Evolutionary conservation across 345 rosid genomes (phyloP), one percentile per base, ranked within the genome.

Genomic region (Anacardium occidentale): DNA sequence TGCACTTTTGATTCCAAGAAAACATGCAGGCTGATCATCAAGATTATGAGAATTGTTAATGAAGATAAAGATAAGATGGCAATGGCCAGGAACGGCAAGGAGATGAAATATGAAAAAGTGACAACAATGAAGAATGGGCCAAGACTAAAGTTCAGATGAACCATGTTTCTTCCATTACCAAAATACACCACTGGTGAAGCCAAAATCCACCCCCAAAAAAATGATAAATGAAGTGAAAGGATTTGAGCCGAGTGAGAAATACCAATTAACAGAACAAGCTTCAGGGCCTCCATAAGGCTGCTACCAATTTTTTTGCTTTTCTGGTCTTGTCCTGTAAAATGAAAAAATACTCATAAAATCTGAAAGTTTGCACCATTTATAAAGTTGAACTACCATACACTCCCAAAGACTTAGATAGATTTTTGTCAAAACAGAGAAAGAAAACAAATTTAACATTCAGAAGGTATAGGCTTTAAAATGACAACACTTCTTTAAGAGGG

Each of bases 261-360:
- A 91, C 98, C 98, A 71, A 94, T 90, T 60, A 91, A 75, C 55
- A 91, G 69, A 57, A 94, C 92, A 86, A 91, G 91, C 84, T 94
- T 94, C 83, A 94, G 70, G 77, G 96, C 97, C 84, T 91, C 97
- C 1, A 78, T 78, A 52, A 94, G 85, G 80, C 84, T 76, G 72
- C 74, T 80, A 75, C 85, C 91, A 48, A 94, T 77, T 70, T 83
- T 89, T 83, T 75, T 88, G 61, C 66, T 80, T 80, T 80, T 89
- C 66, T 83, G 64, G 77, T 82, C 10, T 62, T 84, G 81, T 62
- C 87, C 95, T 85, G 87, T 69, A 81, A 80, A 72, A 22, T 64
- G 40, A 77, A 66, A 77, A 62, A 63, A 37, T 25, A 10, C 72
- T 67, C 20, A 25, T 6, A 32, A 62, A 32, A 56, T 24, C 24